phyloP scores from a whole-genome alignment of 306 rosid genomes.

The Ormosia semicastrata region DNA sequence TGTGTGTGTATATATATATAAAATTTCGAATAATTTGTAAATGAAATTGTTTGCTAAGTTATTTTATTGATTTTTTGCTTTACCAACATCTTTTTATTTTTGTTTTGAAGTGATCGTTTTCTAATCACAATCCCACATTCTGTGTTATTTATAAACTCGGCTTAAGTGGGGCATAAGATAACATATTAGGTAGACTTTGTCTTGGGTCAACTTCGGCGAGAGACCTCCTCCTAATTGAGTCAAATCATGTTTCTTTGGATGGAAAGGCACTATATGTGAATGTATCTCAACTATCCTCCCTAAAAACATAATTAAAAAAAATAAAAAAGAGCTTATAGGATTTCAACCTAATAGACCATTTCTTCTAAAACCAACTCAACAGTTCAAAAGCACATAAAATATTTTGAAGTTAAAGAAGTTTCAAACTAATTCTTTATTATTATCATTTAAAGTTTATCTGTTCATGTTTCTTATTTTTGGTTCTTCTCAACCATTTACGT shows the following conservation, averaged over 20 bases:
- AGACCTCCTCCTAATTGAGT: constrained; percentile 32
- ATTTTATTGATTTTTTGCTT: not conserved
- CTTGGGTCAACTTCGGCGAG: constrained; percentile 44
- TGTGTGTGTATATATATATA: no score
- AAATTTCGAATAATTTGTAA: not conserved
- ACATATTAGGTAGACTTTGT: constrained; percentile 33
- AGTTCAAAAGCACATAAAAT: constrained; percentile 8
- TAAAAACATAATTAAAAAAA: not conserved
- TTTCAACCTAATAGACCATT: constrained; percentile 2
- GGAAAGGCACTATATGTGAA: constrained; percentile 12
- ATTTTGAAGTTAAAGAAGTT: constrained; percentile 7
- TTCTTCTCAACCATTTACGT: not conserved
- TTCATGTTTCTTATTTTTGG: not conserved
- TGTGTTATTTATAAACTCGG: constrained; percentile 15
- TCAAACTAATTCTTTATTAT: not conserved
- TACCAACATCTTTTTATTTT: not conserved
- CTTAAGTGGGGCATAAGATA: constrained; percentile 22
- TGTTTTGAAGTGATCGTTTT: not conserved
- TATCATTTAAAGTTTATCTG: not conserved
- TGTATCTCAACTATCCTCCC: constrained; percentile 10
- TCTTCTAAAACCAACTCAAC: not conserved
- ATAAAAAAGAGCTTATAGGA: not conserved
- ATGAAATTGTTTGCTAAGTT: not conserved
- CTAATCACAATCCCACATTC: not conserved
- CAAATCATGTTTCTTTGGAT: constrained; percentile 36